phyloP scores from a whole-genome alignment of 345 rosid species.

The Hypericum androsaemum region DNA sequence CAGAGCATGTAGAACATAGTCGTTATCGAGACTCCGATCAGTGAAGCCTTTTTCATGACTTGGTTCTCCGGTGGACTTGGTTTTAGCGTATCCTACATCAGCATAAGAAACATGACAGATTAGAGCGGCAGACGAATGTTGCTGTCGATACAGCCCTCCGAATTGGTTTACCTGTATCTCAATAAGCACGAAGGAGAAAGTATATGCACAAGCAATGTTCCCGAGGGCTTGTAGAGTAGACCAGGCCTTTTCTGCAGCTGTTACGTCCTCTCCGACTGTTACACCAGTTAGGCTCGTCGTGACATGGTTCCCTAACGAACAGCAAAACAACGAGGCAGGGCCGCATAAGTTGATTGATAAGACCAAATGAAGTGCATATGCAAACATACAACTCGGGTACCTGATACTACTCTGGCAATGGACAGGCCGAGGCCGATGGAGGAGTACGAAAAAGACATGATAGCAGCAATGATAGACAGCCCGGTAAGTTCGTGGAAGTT shows the following conservation, averaged over 20 bases:
- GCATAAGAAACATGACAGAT: background rate
- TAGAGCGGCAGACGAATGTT: background rate
- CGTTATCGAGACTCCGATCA: background rate
- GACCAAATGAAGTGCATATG: no score
- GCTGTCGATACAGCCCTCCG: background rate
- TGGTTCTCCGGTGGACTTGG: slow-evolving; percentile 21
- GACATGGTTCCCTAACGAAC: no score
- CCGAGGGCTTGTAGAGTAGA: background rate
- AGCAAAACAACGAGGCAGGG: no score
- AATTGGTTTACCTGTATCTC: slow-evolving; percentile 1
- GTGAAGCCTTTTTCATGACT: slow-evolving; percentile 18
- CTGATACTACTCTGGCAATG: background rate
- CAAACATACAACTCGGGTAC: background rate
- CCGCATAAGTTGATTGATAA: no score
- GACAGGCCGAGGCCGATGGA: slow-evolving; percentile 49
- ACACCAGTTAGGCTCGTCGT: background rate
- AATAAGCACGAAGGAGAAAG: background rate
- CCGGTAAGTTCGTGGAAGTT: slow-evolving; percentile 79
- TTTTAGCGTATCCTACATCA: slow-evolving; percentile 18
- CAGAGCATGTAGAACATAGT: background rate
- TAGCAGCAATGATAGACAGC: slow-evolving; percentile 74
- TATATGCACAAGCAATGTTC: slow-evolving; percentile 2
- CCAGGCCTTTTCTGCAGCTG: background rate
- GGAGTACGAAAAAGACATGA: slow-evolving; percentile 82
- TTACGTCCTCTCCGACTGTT: background rate